Conservation (phyloP, 1,139 yeast genomes). For the Geotrichum australiense region DNA sequence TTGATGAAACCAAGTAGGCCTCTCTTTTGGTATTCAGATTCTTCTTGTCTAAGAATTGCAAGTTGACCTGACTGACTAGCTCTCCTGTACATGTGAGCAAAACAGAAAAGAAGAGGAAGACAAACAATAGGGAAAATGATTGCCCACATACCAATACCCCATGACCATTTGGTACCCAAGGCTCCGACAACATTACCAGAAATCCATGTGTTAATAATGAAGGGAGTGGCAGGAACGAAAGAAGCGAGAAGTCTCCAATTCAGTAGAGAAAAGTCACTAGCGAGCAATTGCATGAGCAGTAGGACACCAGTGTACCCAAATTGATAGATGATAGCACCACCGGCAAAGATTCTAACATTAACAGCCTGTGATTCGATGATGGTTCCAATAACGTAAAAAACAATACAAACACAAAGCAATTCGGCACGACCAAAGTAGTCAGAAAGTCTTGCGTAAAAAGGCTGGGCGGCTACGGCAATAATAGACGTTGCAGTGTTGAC, state of each 20-base stretch:
- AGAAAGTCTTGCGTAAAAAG: constrained; percentile 60
- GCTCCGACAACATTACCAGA: constrained; percentile 49
- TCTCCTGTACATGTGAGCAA: constrained; percentile 48
- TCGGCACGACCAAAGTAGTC: constrained; percentile 67
- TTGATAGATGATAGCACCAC: constrained; percentile 65
- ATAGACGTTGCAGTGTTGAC: constrained; percentile 57
- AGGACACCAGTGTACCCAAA: constrained; percentile 64
- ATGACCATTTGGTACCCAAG: constrained; percentile 48
- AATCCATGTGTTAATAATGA: constrained; percentile 71
- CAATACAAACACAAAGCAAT: constrained; percentile 45
- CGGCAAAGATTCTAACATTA: constrained; percentile 60
- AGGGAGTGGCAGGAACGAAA: constrained; percentile 61
- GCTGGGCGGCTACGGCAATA: constrained; percentile 67
- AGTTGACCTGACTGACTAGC: constrained; percentile 50
- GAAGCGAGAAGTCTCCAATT: constrained; percentile 64
- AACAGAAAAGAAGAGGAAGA: constrained; percentile 49
- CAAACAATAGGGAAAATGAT: constrained; percentile 61
- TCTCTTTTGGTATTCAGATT: constrained; percentile 27
- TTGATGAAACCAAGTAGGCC: constrained; percentile 29
- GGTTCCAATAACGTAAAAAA: constrained; percentile 64
- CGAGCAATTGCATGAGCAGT: constrained; percentile 48
- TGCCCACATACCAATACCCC: constrained; percentile 78
- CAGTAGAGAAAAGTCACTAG: constrained; percentile 60
- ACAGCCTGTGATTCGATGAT: constrained; percentile 62
- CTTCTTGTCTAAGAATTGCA: constrained; percentile 30